Conservation (phyloP, 208 protist species). For the Leptomonas seymouri region DNA sequence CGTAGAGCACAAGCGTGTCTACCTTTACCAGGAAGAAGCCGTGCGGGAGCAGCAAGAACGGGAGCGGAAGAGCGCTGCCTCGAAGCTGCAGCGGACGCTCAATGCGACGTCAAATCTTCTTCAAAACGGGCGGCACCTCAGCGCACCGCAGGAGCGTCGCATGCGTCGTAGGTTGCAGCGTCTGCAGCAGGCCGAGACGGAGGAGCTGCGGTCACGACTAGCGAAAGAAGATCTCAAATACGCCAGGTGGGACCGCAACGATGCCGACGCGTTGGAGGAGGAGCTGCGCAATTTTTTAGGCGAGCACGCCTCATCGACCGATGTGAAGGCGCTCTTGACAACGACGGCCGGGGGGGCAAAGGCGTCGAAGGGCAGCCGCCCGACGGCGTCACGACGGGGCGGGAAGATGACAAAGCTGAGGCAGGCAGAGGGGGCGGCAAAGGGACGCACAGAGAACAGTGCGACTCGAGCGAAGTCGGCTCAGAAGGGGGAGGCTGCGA, state of each 20-base stretch:
- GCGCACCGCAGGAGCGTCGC: conserved; percentile 22
- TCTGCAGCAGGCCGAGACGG: conserved; percentile 18
- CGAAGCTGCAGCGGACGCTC: conserved; percentile 29
- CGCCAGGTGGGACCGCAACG: not conserved
- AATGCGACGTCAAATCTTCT: conserved; percentile 9
- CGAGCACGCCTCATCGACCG: conserved; percentile 28
- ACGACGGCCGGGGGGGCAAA: too few relatives aligned
- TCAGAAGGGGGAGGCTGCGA: too few relatives aligned
- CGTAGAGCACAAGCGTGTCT: conserved; percentile 22
- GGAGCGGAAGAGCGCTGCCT: conserved; percentile 21
- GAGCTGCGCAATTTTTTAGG: conserved; percentile 66
- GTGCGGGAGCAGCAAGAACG: conserved; percentile 8
- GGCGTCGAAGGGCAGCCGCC: too few relatives aligned
- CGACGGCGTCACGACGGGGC: not conserved
- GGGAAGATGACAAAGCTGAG: not conserved
- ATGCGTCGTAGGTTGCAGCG: conserved; percentile 34
- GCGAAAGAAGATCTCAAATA: conserved; percentile 19
- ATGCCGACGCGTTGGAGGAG: conserved; percentile 34
- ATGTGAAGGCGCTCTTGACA: conserved; percentile 25
- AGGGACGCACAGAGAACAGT: not conserved
- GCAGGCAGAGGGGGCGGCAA: not conserved
- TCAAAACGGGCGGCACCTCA: conserved; percentile 27
- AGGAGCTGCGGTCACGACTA: conserved; percentile 14
- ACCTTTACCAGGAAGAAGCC: conserved; percentile 20
- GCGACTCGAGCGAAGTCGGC: not conserved